phyloP scores from a whole-genome alignment of 371 early-diverging fungal species.

The Nematocida sp. region DNA sequence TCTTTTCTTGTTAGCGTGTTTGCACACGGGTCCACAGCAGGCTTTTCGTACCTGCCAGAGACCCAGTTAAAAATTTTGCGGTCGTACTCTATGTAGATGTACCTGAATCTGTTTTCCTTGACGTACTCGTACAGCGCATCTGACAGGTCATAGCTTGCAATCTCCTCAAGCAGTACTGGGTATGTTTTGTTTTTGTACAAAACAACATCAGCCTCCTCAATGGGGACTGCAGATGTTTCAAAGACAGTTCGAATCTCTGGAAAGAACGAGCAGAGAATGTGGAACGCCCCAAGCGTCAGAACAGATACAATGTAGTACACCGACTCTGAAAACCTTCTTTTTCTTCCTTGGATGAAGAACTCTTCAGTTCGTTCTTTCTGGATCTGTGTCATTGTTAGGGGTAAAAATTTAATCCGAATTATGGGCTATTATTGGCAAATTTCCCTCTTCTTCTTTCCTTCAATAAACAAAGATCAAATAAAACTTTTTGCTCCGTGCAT shows the following conservation, averaged over 20 bases:
- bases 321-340: constrained; percentile 69
- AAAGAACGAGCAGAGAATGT: constrained; percentile 49
- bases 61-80: constrained; percentile 32
- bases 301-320: constrained; percentile 57
- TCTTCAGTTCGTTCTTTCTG: constrained; percentile 7
- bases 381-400: constrained; percentile 20
- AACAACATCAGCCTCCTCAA: constrained; percentile 41
- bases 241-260: constrained; percentile 24
- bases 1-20: constrained; percentile 23
- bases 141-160: constrained; percentile 24
- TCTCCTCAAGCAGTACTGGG: constrained; percentile 24
- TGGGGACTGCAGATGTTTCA: constrained; percentile 22
- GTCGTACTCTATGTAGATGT: background rate
- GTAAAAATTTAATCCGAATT: constrained; percentile 42
- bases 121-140: constrained; percentile 30
- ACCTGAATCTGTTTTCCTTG: constrained; percentile 4
- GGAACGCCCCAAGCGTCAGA: constrained; percentile 52
- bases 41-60: background rate
- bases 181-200: constrained; percentile 25
- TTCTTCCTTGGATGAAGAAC: constrained; percentile 56
- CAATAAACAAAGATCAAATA: too few species aligned
- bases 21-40: background rate
- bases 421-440: background rate
- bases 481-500: too few species aligned
- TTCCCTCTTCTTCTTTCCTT: background rate